phyloP scores from a whole-genome alignment of 2,329 filamentous ascomycete species.

The Apiospora arundinis region DNA sequence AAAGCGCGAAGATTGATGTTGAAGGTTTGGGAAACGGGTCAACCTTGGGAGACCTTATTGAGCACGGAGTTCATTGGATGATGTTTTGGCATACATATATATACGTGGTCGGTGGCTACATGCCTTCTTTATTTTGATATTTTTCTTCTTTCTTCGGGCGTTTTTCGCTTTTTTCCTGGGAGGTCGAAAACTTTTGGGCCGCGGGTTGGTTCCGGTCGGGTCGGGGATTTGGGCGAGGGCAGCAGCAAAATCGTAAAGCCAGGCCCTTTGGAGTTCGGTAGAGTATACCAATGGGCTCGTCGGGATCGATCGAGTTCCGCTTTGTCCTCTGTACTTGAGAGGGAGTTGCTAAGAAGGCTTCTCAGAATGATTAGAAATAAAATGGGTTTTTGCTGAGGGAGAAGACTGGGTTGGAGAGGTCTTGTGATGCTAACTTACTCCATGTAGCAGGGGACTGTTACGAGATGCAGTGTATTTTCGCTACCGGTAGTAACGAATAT shows the following conservation, averaged over 20 bases:
- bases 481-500: neutral
- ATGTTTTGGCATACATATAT: constrained; percentile 29
- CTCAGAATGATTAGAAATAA: constrained; percentile 1
- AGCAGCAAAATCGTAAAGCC: neutral
- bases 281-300: constrained; percentile 8
- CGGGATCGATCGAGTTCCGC: neutral
- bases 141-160: neutral
- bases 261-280: constrained; percentile 18
- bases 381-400: neutral
- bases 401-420: neutral
- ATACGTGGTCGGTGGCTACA: neutral
- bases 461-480: neutral
- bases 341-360: neutral
- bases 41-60: constrained; percentile 72
- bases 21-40: constrained; percentile 70
- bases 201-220: constrained; percentile 10
- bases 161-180: neutral
- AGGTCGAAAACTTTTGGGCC: neutral
- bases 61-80: constrained; percentile 73
- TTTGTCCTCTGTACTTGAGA: neutral
- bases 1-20: constrained; percentile 71
- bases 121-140: neutral
- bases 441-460: neutral
- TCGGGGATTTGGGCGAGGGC: constrained; percentile 5
- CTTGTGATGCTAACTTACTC: neutral